phyloP scores from a whole-genome alignment of 2,329 filamentous ascomycete species.

The Aspergillus melleus region DNA sequence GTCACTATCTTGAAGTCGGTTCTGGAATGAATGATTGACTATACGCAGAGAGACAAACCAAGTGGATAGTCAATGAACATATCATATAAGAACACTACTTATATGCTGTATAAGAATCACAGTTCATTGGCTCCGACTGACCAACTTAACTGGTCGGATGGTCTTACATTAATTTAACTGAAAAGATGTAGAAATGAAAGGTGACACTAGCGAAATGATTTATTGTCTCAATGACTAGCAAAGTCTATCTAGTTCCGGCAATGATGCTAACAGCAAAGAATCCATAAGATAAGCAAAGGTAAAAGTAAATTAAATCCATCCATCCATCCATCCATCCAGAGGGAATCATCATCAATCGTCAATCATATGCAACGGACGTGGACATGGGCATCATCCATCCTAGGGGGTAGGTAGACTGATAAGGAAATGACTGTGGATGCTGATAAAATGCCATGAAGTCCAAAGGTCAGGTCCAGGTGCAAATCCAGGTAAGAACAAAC shows the following conservation, averaged over 20 bases:
- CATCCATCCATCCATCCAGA: background rate
- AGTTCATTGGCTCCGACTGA: too few relatives aligned
- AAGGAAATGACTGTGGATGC: background rate
- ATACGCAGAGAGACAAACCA: too few relatives aligned
- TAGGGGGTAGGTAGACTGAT: background rate
- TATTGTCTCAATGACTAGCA: background rate
- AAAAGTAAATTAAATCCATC: background rate
- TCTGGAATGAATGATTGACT: background rate
- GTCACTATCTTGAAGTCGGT: background rate
- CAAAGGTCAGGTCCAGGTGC: background rate
- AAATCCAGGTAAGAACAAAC: background rate
- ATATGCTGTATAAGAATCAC: too few relatives aligned
- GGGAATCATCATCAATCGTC: slow-evolving; percentile 9
- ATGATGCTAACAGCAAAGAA: background rate
- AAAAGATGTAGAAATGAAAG: too few relatives aligned
- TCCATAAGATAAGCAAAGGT: too few relatives aligned
- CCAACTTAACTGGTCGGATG: too few relatives aligned
- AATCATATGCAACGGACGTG: slow-evolving; percentile 1
- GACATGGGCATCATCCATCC: background rate
- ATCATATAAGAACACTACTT: background rate
- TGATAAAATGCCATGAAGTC: background rate
- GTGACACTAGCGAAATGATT: too few relatives aligned
- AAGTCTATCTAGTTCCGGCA: background rate
- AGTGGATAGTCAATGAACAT: background rate
- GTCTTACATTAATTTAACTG: too few relatives aligned